A percentile compares a stretch with the other conserved stretches of the same genome.
These are phyloP conservation scores for Kwoniella bestiolae DNA, from an alignment of 768 basidiomycete genomes.

Conservation along the genomic window DNA sequence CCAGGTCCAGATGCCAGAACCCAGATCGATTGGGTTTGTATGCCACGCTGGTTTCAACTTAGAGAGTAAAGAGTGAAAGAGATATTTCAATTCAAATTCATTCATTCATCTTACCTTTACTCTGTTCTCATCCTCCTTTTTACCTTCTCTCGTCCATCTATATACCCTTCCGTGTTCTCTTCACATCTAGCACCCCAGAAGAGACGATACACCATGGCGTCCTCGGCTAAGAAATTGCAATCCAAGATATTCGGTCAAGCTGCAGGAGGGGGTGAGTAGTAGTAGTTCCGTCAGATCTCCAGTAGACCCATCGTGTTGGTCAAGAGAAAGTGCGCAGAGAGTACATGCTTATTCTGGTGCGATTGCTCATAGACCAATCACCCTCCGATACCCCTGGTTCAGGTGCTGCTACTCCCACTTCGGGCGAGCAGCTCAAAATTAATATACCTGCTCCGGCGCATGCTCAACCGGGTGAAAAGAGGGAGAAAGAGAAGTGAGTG, in stretches of 20 bases:
- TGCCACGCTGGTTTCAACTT: conserved; percentile 1
- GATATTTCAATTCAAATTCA: no score
- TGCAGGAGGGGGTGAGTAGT: conserved; percentile 1
- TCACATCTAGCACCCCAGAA: background rate
- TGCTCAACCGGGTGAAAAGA: conserved; percentile 21
- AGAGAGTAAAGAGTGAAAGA: no score
- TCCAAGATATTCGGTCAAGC: conserved; percentile 67
- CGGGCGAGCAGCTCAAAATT: conserved; percentile 47
- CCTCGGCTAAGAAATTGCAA: conserved; percentile 69
- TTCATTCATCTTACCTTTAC: background rate
- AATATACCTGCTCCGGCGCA: conserved; percentile 44
- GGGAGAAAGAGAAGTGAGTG: conserved; percentile 53
- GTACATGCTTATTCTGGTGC: no score
- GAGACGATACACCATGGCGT: conserved; percentile 60
- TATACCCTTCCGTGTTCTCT: conserved; percentile 5
- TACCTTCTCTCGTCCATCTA: background rate
- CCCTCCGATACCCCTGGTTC: conserved; percentile 26
- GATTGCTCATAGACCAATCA: conserved; percentile 35
- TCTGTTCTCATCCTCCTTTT: background rate
- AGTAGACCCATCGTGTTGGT: no score
- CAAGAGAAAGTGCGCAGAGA: no score
- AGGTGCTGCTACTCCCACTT: conserved; percentile 28
- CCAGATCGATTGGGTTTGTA: background rate
- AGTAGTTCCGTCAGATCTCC: no score
- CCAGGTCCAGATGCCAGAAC: background rate